phyloP scores from a whole-genome alignment of 2,329 filamentous ascomycete genomes.

The Alternaria incomplexa region DNA sequence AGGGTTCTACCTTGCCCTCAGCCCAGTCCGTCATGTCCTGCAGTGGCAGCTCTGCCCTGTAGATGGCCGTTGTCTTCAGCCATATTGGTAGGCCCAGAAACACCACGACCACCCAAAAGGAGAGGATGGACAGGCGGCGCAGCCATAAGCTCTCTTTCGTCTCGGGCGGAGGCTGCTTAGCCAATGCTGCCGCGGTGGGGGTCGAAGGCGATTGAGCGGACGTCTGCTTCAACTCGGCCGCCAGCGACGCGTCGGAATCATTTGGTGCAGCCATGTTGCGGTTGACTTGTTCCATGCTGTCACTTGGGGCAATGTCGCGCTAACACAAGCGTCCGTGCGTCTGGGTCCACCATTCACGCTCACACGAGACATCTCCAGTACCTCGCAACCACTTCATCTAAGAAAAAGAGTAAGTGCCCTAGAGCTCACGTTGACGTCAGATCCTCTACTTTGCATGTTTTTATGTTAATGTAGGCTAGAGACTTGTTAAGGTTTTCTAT shows the following conservation, averaged over 20 bases:
- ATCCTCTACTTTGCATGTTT: background rate
- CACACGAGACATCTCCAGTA: background rate
- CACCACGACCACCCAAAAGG: slow-evolving; percentile 89
- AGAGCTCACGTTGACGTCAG: background rate
- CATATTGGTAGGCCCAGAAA: slow-evolving; percentile 89
- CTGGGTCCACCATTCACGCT: background rate
- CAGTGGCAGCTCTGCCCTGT: slow-evolving; percentile 82
- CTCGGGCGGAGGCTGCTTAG: slow-evolving; percentile 73
- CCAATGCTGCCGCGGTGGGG: slow-evolving; percentile 5
- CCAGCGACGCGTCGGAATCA: slow-evolving; percentile 27
- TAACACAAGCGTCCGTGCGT: slow-evolving; percentile 16
- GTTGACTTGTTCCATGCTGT: slow-evolving; percentile 23
- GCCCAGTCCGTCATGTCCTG: slow-evolving; percentile 90
- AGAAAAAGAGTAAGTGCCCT: background rate
- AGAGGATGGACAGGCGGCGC: slow-evolving; percentile 76
- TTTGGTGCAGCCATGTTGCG: slow-evolving; percentile 37
- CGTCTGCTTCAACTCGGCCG: slow-evolving; percentile 10
- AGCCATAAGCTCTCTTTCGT: slow-evolving; percentile 70
- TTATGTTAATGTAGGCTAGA: background rate
- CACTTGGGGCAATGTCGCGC: slow-evolving; percentile 15
- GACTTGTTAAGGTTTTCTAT: background rate
- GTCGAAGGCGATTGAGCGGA: background rate
- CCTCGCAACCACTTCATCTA: background rate
- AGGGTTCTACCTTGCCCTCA: slow-evolving; percentile 74
- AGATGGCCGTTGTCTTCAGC: slow-evolving; percentile 94